phyloP scores from a whole-genome alignment of 306 rosid genomes.

The Crotalaria pallida region DNA sequence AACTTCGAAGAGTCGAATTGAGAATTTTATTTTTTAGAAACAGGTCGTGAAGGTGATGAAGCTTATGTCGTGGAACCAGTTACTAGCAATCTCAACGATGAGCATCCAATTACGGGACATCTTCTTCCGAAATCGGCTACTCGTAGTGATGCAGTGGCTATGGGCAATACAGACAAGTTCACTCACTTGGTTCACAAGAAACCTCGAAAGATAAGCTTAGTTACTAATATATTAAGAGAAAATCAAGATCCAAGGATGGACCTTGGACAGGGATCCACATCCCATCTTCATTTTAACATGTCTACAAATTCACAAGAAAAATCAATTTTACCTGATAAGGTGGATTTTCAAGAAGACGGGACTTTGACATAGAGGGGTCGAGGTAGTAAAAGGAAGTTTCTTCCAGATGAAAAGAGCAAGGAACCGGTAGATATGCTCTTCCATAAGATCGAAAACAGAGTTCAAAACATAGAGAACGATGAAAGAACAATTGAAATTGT shows the following conservation, averaged over 20 bases:
- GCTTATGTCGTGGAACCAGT: constrained; percentile 30
- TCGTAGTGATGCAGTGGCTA: too few relatives aligned
- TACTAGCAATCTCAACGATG: constrained; percentile 16
- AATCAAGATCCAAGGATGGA: too few relatives aligned
- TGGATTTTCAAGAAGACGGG: constrained; percentile 28
- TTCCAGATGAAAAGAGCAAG: constrained; percentile 27
- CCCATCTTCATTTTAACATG: constrained; percentile 18
- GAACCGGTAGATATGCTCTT: too few relatives aligned
- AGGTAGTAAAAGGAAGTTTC: constrained; percentile 43
- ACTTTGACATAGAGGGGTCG: constrained; percentile 17
- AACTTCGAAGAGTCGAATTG: constrained; percentile 24
- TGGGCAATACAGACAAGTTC: too few relatives aligned
- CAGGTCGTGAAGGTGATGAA: constrained; percentile 38
- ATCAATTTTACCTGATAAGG: constrained; percentile 22
- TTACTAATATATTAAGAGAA: too few relatives aligned
- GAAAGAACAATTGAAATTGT: constrained; percentile 21
- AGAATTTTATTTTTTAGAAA: constrained; percentile 2
- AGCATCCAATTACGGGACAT: constrained; percentile 18
- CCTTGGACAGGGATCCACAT: too few relatives aligned
- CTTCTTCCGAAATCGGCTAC: constrained; percentile 15
- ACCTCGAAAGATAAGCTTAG: too few relatives aligned
- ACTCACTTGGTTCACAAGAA: too few relatives aligned
- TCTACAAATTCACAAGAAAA: constrained; percentile 20
- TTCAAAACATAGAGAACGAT: constrained; percentile 26
- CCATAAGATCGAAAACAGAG: constrained; percentile 15